Evolutionary conservation across 2,329 filamentous ascomycete species (phyloP).

Genomic region (Cercospora citrullina): DNA sequence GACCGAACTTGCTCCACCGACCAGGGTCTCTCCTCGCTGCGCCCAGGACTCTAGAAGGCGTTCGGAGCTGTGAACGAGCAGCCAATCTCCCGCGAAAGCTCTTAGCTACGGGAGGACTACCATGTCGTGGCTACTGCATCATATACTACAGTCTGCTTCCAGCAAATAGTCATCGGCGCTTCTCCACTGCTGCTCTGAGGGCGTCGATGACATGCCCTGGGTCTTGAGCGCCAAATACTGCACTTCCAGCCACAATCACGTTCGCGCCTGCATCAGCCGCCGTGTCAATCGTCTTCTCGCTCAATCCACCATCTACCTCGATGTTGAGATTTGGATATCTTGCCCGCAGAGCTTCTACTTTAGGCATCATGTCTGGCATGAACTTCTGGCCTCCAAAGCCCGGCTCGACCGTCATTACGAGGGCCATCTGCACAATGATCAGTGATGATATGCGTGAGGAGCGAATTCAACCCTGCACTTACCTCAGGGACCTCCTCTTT

Average conservation of each 20-base stretch:
- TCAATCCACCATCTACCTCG: constrained; percentile 92
- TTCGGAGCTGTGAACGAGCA: background rate
- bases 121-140: constrained; percentile 23
- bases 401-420: constrained; percentile 97
- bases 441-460: background rate
- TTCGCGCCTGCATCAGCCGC: constrained; percentile 95
- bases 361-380: constrained; percentile 93
- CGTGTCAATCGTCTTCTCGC: constrained; percentile 84
- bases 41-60: background rate
- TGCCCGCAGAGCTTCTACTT: constrained; percentile 79
- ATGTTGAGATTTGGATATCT: constrained; percentile 93
- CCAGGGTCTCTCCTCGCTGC: background rate
- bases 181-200: constrained; percentile 76
- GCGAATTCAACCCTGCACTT: constrained; percentile 44
- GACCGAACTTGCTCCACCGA: constrained; percentile 5
- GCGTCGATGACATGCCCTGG: constrained; percentile 82
- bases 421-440: constrained; percentile 71
- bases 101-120: background rate
- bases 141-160: constrained; percentile 24
- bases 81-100: background rate
- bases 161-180: constrained; percentile 44
- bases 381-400: constrained; percentile 98
- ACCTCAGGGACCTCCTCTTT: constrained; percentile 84
- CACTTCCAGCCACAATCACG: constrained; percentile 94
- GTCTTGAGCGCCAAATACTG: constrained; percentile 89